These are phyloP conservation scores for Lathyrus sativus DNA, from an alignment of 306 rosid genomes.

Conservation along the genomic window DNA sequence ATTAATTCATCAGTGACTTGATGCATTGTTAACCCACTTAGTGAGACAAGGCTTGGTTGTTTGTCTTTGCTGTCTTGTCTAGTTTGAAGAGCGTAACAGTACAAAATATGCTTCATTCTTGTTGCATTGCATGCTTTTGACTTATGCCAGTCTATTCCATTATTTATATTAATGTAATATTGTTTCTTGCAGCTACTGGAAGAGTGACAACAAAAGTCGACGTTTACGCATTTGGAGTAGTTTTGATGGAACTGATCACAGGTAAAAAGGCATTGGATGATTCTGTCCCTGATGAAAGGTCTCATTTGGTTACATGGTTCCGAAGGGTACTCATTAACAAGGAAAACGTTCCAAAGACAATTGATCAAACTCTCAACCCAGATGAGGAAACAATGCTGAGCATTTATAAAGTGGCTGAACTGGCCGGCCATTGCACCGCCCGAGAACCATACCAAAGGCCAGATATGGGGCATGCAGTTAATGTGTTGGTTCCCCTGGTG, in stretches of 20 bases:
- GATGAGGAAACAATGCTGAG: conserved; percentile 91
- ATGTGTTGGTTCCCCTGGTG: conserved; percentile 74
- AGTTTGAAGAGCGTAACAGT: conserved; percentile 12
- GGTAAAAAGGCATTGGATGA: conserved; percentile 86
- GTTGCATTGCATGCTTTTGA: conserved; percentile 17
- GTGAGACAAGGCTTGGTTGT: too few species aligned
- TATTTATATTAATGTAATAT: conserved; percentile 4
- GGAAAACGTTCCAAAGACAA: conserved; percentile 85
- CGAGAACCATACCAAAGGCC: conserved; percentile 93
- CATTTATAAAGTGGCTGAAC: conserved; percentile 84
- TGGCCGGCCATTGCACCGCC: conserved; percentile 85
- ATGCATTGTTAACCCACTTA: too few species aligned
- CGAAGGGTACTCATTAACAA: conserved; percentile 74
- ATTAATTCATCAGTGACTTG: not conserved
- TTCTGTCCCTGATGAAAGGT: conserved; percentile 70
- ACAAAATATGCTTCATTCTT: conserved; percentile 13
- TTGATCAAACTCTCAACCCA: conserved; percentile 70
- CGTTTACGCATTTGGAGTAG: conserved; percentile 87
- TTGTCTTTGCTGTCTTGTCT: not conserved
- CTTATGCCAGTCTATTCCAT: not conserved
- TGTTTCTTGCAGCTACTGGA: conserved; percentile 72
- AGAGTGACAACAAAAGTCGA: conserved; percentile 95
- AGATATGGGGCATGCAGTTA: conserved; percentile 91
- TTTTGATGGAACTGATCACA: conserved; percentile 78
- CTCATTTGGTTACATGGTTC: conserved; percentile 91